Evolutionary conservation across 78 protist species (phyloP).

Genomic region (Bigelowiella natans): DNA sequence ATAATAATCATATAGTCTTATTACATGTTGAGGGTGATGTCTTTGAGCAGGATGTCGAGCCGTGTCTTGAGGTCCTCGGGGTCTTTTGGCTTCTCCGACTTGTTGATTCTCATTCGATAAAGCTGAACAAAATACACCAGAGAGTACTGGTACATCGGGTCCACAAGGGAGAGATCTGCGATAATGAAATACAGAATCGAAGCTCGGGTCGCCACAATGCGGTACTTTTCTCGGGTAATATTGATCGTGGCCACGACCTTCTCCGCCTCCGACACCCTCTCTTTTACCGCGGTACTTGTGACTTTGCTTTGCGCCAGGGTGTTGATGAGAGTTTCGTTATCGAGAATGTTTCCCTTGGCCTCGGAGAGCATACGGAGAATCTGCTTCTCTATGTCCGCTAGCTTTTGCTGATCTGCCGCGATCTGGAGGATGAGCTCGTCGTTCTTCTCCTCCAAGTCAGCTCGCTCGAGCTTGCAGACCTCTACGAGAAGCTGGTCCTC

Average conservation of each 20-base stretch:
- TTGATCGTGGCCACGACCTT: conserved; percentile 39
- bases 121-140: background rate
- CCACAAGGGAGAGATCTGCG: conserved; percentile 53
- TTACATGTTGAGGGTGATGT: too few species aligned
- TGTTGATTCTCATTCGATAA: background rate
- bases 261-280: conserved; percentile 45
- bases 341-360: conserved; percentile 56
- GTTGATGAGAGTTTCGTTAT: conserved; percentile 51
- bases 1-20: too few species aligned
- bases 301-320: conserved; percentile 51
- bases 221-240: conserved; percentile 36
- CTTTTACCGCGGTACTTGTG: conserved; percentile 27
- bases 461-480: conserved; percentile 37
- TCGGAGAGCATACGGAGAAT: conserved; percentile 47
- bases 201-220: background rate
- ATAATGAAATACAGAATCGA: conserved; percentile 68
- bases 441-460: conserved; percentile 63
- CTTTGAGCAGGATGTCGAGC: background rate
- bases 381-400: conserved; percentile 50
- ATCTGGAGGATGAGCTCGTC: conserved; percentile 33
- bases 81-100: background rate
- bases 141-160: conserved; percentile 89
- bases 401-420: conserved; percentile 23
- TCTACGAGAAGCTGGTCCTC: conserved; percentile 51
- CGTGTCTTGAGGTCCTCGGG: background rate